Evolutionary conservation across 768 basidiomycete species (phyloP), one percentile per base, ranked within the genome.

Genomic region (Amanita brunnescens): DNA sequence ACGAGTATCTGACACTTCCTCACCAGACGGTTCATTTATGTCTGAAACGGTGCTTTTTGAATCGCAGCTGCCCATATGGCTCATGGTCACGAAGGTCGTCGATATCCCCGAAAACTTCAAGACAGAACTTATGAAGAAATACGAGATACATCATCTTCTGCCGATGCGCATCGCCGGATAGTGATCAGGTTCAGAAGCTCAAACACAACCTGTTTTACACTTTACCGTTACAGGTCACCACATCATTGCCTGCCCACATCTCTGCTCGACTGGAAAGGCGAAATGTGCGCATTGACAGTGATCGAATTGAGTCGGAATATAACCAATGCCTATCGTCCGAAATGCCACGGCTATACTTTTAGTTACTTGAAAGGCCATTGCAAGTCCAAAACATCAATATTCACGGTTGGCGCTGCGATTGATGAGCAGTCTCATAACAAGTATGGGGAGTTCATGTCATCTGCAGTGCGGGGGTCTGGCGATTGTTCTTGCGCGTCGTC

Each of bases 211-310:
- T 79, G 18, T 78, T 76, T 49, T 71, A 74, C 6, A 69, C 65
- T 0, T 61, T 79, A 6, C 76, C 75, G 0, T 63, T 78, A 1
- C 69, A 69, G 2, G 63, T 70, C 3, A 20, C 57, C 2, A 73
- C 66, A 2, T 57, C 66, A 3, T 61, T 79, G 0, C 76, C 77
- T 0, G 65, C 73, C 1, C 77, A 79, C 53, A 58, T 78, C 7
- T 70, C 68, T 46, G 76, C 72, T 0, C 69, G 74, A 0, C 78
- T 76, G 2, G 77, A 79, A 55, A 59, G 77, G 32, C 58, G 77
- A 32, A 64, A 67, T 23, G 69, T 76, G 33, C 67, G 72, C 6
- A 64, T 71, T 40, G 75, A 76, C 55, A 65, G 62, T 3, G 64
- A 64, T 24, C 58, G 56, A 26, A 23, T 29, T 4, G 71, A 72